Base-by-base conservation (phyloP, 2,329 filamentous ascomycete genomes). In the Exophiala lecanii-corni region DNA sequence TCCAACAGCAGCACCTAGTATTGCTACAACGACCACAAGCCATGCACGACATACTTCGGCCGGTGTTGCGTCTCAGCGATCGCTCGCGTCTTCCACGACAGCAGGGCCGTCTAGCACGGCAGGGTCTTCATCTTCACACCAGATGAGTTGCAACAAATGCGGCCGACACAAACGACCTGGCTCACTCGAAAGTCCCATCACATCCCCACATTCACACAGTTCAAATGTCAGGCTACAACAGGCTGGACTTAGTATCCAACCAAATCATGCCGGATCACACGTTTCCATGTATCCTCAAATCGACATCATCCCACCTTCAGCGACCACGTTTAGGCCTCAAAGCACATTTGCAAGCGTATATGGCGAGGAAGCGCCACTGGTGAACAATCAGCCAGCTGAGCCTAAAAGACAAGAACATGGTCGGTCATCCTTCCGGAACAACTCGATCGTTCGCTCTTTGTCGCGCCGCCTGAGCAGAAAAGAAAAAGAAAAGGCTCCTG, bases 401-500 rank as follows among this genome's bases (percentile, higher is more conserved):
- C 7, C n/a, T 5, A 16, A 20, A 9, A 21, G 16, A 42, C 37
- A 32, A 39, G 40, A 31, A 37, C 31, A 12, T 43, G 39, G 34
- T 35, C 39, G 19, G 39, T 34, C 19, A 39, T 35, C 37, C 3
- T 51, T 47, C 41, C 54, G 54, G 18, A 48, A 48, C 38, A 47
- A 42, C 3, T 56, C 54, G 10, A 43, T 56, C 9, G 49, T 45
- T 5, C 53, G 52, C 4, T 52, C 51, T 2, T 41, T 56, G 21
- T 55, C 53, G 19, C 41, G 52, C 12, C 45, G 50, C 9, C 35
- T 55, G 16, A 54, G 51, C 38, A 44, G 47, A 32, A 53, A 49
- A 35, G 48, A 50, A 36, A 52, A 43, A 44, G 38, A 34, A 6
- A 39, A 37, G 9, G 36, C 33, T 10, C 20, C 35, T 17, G 15